A percentile compares a stretch with the other conserved stretches of the same genome.
Conservation (phyloP, 2,329 filamentous ascomycete species). For the Calonectria henricotiae region DNA sequence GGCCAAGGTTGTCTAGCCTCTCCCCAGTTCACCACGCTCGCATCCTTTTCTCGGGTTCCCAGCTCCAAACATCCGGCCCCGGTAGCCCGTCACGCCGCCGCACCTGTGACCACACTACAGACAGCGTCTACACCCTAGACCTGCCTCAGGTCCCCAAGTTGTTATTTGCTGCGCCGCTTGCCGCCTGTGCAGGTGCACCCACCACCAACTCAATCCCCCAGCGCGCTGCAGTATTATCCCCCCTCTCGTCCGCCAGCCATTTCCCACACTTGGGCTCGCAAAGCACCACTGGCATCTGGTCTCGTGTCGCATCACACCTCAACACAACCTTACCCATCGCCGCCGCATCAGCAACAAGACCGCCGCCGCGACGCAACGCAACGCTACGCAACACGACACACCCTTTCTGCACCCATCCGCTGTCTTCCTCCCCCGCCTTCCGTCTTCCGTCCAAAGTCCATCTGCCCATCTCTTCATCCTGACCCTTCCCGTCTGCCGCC, state of each 20-base stretch:
- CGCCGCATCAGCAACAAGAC: conserved; percentile 38
- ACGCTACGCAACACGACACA: conserved; percentile 45
- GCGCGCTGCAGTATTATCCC: conserved; percentile 24
- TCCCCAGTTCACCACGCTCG: conserved; percentile 36
- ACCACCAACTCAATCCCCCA: conserved; percentile 17
- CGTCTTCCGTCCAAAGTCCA: conserved; percentile 48
- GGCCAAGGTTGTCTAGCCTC: conserved; percentile 32
- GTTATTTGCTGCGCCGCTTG: conserved; percentile 33
- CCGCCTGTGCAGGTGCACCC: conserved; percentile 28
- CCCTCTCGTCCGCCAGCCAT: conserved; percentile 35
- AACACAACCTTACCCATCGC: conserved; percentile 49
- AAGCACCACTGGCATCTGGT: conserved; percentile 51
- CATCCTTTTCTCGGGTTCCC: conserved; percentile 30
- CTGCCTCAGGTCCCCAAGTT: conserved; percentile 27
- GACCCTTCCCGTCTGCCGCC: conserved; percentile 32
- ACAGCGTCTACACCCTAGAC: conserved; percentile 22
- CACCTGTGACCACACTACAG: conserved; percentile 33
- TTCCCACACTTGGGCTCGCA: conserved; percentile 36
- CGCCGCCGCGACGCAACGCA: conserved; percentile 40
- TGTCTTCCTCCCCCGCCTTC: conserved; percentile 43
- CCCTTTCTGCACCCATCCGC: conserved; percentile 47
- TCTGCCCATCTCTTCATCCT: conserved; percentile 38
- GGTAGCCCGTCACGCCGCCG: conserved; percentile 35
- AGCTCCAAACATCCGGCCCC: conserved; percentile 28
- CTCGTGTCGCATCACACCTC: conserved; percentile 52